Evolutionary conservation across 73 alveolate species (phyloP).

Genomic region (Stentor roeselii): DNA sequence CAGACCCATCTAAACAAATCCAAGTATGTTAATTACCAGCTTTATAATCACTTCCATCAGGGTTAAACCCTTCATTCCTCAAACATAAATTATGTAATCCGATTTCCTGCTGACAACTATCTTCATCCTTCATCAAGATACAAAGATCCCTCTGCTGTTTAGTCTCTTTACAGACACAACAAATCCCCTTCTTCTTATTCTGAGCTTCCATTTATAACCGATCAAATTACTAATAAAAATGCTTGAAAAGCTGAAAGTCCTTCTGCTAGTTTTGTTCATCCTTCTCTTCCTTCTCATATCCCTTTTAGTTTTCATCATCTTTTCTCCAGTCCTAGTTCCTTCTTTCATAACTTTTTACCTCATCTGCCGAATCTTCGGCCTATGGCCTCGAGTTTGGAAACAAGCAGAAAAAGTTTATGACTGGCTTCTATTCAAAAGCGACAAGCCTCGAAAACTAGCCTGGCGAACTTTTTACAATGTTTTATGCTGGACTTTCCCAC

Average conservation of each 20-base stretch:
- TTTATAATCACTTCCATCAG: constrained; percentile 23
- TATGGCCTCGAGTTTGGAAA: background rate
- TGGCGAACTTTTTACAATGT: constrained; percentile 65
- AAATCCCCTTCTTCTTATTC: constrained; percentile 2
- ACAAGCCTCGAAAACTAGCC: constrained; percentile 52
- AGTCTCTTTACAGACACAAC: constrained; percentile 33
- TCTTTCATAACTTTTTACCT: background rate
- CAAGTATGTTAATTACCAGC: too few species aligned
- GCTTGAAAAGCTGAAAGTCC: too few species aligned
- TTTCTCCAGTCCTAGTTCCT: constrained; percentile 24
- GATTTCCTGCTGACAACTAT: constrained; percentile 16
- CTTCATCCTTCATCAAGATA: background rate
- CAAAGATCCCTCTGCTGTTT: background rate
- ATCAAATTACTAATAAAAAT: too few species aligned
- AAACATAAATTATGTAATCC: constrained; percentile 12
- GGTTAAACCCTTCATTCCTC: constrained; percentile 25
- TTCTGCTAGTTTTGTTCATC: too few species aligned
- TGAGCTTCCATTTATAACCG: background rate
- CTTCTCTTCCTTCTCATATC: too few species aligned
- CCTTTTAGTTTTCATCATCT: constrained; percentile 29
- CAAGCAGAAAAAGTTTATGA: background rate
- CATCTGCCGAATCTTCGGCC: background rate
- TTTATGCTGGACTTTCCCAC: constrained; percentile 47
- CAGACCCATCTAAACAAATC: too few species aligned
- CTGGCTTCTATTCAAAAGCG: constrained; percentile 21